These are phyloP conservation scores for Nicotiana obtusifolia DNA, from an alignment of 257 asterid genomes.

Conservation along the genomic window DNA sequence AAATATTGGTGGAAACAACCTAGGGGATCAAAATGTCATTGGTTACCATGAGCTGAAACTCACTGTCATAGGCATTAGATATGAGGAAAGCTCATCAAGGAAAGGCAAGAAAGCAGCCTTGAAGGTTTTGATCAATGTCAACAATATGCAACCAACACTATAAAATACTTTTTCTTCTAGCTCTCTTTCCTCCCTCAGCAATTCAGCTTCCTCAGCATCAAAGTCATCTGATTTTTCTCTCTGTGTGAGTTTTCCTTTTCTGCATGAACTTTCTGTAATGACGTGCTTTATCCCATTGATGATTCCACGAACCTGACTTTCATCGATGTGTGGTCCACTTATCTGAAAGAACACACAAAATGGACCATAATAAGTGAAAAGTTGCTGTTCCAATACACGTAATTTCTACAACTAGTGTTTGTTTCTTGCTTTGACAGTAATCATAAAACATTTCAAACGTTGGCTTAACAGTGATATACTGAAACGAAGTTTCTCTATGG, in stretches of 20 bases:
- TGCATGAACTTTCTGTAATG: conserved; percentile 77
- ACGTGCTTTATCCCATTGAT: conserved; percentile 83
- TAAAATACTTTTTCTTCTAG: conserved; percentile 76
- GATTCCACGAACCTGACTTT: conserved; percentile 74
- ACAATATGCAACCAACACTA: conserved; percentile 75
- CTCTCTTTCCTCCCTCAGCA: conserved; percentile 85
- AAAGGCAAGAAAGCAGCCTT: conserved; percentile 84
- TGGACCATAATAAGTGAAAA: not conserved
- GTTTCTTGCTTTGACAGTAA: not conserved
- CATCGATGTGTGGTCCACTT: conserved; percentile 72
- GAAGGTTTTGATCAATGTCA: conserved; percentile 78
- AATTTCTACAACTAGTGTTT: not conserved
- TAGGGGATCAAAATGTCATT: not conserved
- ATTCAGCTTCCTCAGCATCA: conserved; percentile 93
- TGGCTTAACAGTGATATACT: not conserved
- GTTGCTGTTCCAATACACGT: not conserved
- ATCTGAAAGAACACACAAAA: conserved; percentile 34
- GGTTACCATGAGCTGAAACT: conserved; percentile 22
- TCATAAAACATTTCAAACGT: not conserved
- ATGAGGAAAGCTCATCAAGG: conserved; percentile 72
- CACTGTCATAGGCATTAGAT: conserved; percentile 93
- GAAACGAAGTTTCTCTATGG: not conserved
- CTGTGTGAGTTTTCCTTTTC: conserved; percentile 63
- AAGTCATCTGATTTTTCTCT: conserved; percentile 50
- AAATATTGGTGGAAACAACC: not conserved